Base-by-base conservation (phyloP, 2,329 filamentous ascomycete genomes). In the Aschersonia sp. region DNA sequence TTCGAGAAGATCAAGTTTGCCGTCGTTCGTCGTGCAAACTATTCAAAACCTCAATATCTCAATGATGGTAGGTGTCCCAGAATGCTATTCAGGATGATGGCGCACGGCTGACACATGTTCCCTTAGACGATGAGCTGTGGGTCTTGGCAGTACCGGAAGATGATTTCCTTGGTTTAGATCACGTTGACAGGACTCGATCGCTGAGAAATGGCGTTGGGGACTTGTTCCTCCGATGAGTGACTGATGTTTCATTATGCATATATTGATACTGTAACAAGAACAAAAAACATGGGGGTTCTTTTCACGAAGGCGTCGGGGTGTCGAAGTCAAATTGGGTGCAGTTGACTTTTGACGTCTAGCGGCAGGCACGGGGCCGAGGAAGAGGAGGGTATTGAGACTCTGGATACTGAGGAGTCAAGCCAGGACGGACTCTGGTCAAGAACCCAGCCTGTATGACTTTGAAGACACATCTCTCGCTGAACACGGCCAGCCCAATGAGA, bases 1-100 rank as follows among this genome's bases (percentile, higher is more conserved):
- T 89, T 98, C 56, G 90, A 98, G 65, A 97, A 97, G 73, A 92
- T 98, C 65, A 96, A 94, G 66, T 96, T 98, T 70, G 85, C 88
- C 6, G 67, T 94, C 33, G 76, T 96, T 46, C 72, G 81, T 62
- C 73, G 85, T 61, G 74, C 79, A 46, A 71, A 72, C 42, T 94
- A 86, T 65, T 80, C 84, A 40, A 87, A 84, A 59, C 84, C 88
- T 30, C 76, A 79, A 50, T 94, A 94, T 67, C 71, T 98, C 44
- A 80, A 83, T 55, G 92, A 97, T 68, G 88, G 90, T 95, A 69
- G 72, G 81, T 63, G 11, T 62, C 22, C 22, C 22, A 22, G 22
- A 22, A 22, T 22, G 22, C 22, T 22, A 22, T 22, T 22, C 22
- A 2, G 2, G 22, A 22, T 22, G 2, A 22, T 22, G 22, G 22